Base-by-base conservation (phyloP, 2,329 filamentous ascomycete species). In the Fragosphaeria purpurea region DNA sequence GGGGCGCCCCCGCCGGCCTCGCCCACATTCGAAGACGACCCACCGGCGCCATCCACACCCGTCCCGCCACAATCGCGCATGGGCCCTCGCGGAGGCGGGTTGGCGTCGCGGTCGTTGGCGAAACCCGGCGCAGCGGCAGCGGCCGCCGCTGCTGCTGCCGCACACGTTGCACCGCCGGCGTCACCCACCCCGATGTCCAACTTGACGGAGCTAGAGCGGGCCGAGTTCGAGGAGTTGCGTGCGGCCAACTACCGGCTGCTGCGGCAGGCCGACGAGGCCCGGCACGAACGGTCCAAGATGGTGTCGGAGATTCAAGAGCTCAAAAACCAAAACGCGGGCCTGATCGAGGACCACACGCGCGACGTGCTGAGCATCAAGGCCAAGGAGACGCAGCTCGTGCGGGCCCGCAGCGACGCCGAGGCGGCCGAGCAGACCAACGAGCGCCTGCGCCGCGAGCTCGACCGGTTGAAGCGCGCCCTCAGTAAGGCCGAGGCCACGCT, bases 311-410 rank as follows among this genome's bases (percentile, higher is more conserved):
- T 97, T 41, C 85, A 91, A 58, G 93, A 97, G 67, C 77, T 98
- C 34, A 94, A 96, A 69, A 94, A 95, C 61, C 88, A 96, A 64
- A 98, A 98, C 61, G 93, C 93, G 31, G 86, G 93, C 56, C 75
- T 98, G 37, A 98, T 98, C 54, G 93, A 98, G 67, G 91, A 97
- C 61, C 91, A 97, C 65, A 98, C 93, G 0, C 79, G 91, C 45
- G 91, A 98, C 61, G 88, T 96, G 0, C 75, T 98, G 41, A 93
- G 89, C 59, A 94, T 98, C 70, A 97, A 97, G 66, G 93, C 93
- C 11, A 98, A 98, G 68, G 93, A 98, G 67, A 97, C 93, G 4
- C 93, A 98, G 61, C 77, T 98, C 5, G 91, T 97, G 8, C 84
- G 93, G 43, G 90, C 93, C 9, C 79, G 90, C 50, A 89, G 86